Base-by-base conservation (phyloP, 345 rosid species). In the Gynandropsis gynandra region DNA sequence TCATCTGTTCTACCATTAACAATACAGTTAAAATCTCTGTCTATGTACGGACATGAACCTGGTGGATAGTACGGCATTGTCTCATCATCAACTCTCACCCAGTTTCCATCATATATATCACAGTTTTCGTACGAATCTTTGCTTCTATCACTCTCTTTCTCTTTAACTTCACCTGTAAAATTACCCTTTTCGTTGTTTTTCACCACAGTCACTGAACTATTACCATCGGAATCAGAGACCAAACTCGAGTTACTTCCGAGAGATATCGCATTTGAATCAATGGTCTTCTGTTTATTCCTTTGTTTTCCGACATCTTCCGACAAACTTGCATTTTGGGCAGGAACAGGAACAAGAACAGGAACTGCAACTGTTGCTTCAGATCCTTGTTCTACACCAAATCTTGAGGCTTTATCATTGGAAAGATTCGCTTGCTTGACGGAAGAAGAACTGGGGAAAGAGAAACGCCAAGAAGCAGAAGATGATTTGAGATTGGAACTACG, bases 1-100 rank as follows among this genome's bases (percentile, higher is more conserved):
- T 71, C 78, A 51, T 89, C 89, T 38, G 90, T 90, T 76, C 97
- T 72, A 20, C 81, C 72, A 44, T 89, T 83, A 13, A 42, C 63
- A 7, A 82, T 78, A 56, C 97, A 85, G 69, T 89, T 64, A 49
- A 82, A 85, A 67, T 78, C 88, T 62, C 63, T 74, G 73, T 81
- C 97, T 58, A 83, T 38, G 51, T 81, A 67, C 16, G 94, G 94
- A 74, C 97, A 89, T 5, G 94, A 86, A 19, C 84, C 82, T 6
- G 76, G 61, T 4, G 81, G 83, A 64, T 86, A 89, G 60, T 76
- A 78, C 1, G 88, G 95, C 72, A 75, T 78, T 8, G 80, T 72
- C 33, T 72, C 76, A 69, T 83, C 84, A 16, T 52, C 60, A 51
- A 16, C 65, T 62, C 72, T 80, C 52, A 65, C 88, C 95, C 97